Conservation (phyloP, 345 rosid species). For the Salix koriyanagi region DNA sequence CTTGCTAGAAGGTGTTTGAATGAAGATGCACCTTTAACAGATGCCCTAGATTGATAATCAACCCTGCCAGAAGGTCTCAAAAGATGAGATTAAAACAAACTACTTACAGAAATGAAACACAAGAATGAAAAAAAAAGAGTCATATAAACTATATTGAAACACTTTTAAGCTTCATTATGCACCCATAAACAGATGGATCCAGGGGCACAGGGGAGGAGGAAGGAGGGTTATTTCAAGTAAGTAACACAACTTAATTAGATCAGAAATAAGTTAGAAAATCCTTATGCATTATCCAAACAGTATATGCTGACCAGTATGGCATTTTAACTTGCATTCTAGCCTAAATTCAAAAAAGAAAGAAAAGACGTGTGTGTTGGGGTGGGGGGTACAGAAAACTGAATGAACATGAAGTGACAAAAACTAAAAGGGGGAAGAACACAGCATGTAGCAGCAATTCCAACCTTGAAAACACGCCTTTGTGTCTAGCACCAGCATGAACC, state of each 20-base stretch:
- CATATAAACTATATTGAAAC: background rate
- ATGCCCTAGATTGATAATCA: slow-evolving; percentile 81
- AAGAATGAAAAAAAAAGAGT: background rate
- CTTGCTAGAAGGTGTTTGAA: slow-evolving; percentile 71
- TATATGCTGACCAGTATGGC: background rate
- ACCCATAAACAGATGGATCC: background rate
- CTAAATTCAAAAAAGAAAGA: background rate
- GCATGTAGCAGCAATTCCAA: slow-evolving; percentile 23
- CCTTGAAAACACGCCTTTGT: slow-evolving; percentile 96
- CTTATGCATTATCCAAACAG: background rate
- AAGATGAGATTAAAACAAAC: background rate
- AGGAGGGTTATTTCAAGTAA: too few species aligned
- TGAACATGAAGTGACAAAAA: background rate
- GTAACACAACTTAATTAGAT: background rate
- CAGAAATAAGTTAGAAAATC: background rate
- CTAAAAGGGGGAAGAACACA: background rate
- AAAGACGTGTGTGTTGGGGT: too few species aligned
- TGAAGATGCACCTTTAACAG: slow-evolving; percentile 66
- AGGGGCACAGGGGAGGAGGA: too few species aligned
- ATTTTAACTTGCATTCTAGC: background rate
- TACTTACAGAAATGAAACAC: background rate
- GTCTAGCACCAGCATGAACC: slow-evolving; percentile 93
- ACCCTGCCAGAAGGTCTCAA: slow-evolving; percentile 57
- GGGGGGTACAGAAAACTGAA: background rate
- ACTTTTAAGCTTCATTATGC: background rate